Conservation (phyloP, 768 basidiomycete species). For the Calocybe gangraenosa region DNA sequence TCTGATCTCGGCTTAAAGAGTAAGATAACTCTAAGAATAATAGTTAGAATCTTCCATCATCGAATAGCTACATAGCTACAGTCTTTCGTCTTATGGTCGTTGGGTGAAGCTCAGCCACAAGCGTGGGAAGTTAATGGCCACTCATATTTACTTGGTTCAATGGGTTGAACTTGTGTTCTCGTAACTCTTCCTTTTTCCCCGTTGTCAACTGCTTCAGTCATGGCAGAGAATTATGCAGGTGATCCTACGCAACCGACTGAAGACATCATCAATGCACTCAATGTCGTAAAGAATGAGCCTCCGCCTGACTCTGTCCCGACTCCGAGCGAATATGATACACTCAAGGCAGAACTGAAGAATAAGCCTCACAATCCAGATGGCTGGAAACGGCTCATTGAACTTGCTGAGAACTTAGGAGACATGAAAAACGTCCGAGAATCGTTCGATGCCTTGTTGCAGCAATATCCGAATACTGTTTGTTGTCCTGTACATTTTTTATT, state of each 20-base stretch:
- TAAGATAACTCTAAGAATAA: no score
- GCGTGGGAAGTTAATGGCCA: slow-evolving; percentile 6
- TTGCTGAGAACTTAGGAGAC: slow-evolving; percentile 75
- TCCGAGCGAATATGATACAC: slow-evolving; percentile 63
- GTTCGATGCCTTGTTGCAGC: slow-evolving; percentile 78
- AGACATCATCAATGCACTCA: slow-evolving; percentile 32
- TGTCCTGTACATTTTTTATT: slow-evolving; percentile 12
- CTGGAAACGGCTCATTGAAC: slow-evolving; percentile 73
- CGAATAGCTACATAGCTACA: no score
- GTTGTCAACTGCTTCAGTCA: slow-evolving; percentile 3
- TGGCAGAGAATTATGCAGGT: slow-evolving; percentile 17
- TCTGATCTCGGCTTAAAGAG: no score
- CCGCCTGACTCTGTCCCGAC: slow-evolving; percentile 29
- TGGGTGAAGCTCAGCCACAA: slow-evolving; percentile 3
- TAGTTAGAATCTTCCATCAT: no score
- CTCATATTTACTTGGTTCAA: neutral
- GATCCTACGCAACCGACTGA: slow-evolving; percentile 29
- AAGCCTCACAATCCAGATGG: slow-evolving; percentile 72
- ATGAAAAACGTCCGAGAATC: slow-evolving; percentile 75
- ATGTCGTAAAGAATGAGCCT: slow-evolving; percentile 23
- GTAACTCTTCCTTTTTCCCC: slow-evolving; percentile 6
- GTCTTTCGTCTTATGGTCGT: no score
- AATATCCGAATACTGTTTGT: slow-evolving; percentile 92
- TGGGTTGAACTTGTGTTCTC: neutral
- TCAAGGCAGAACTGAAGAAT: slow-evolving; percentile 58